Evolutionary conservation across 2,329 filamentous ascomycete species (phyloP).

Genomic region (Sporothrix dimorphospora): DNA sequence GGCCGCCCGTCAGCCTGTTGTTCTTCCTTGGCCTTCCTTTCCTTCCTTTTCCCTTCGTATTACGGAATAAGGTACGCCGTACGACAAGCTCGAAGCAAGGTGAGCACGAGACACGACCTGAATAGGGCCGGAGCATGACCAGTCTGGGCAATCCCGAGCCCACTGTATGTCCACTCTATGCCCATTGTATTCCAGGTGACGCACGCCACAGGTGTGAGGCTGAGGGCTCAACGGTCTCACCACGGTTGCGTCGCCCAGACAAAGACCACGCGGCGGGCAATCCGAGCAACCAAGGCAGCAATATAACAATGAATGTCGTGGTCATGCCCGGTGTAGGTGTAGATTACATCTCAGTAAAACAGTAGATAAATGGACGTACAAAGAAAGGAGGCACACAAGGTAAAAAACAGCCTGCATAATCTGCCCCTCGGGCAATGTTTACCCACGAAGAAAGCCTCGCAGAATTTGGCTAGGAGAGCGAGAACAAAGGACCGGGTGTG

Average conservation of each 20-base stretch:
- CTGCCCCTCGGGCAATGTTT: slow-evolving; percentile 1
- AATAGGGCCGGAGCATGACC: background rate
- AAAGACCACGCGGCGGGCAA: background rate
- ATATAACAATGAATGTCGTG: background rate
- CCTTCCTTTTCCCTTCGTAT: too few relatives aligned
- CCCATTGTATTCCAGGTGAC: background rate
- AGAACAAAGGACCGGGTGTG: background rate
- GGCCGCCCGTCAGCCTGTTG: background rate
- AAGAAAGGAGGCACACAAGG: background rate
- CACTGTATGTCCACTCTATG: too few relatives aligned
- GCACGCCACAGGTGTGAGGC: slow-evolving; percentile 3
- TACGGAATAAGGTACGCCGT: too few relatives aligned
- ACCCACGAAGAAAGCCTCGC: slow-evolving; percentile 1
- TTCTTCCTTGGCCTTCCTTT: too few relatives aligned
- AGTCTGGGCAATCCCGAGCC: background rate
- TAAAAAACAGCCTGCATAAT: background rate
- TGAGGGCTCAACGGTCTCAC: slow-evolving; percentile 15
- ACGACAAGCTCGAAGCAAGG: too few relatives aligned
- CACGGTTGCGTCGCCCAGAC: background rate
- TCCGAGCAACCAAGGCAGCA: slow-evolving; percentile 20
- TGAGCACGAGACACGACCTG: background rate
- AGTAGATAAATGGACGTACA: background rate
- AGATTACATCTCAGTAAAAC: too few relatives aligned
- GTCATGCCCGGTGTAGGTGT: background rate
- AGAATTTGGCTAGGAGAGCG: background rate